Base-by-base conservation (phyloP, 192 early-diverging fungal species). In the Gonapodya sp. region DNA sequence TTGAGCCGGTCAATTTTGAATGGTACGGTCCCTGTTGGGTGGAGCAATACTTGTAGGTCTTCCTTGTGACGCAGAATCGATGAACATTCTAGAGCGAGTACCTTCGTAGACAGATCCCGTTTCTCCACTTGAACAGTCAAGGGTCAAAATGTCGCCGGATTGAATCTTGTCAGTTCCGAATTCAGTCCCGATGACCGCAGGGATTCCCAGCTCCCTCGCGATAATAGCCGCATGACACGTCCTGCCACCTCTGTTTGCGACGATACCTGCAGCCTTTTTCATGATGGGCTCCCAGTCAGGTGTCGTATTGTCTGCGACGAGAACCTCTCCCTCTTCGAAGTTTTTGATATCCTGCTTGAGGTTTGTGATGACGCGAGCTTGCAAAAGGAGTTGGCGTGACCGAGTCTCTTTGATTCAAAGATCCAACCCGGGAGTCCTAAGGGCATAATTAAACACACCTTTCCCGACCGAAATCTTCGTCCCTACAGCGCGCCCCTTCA, bases 151-250 rank as follows among this genome's bases (percentile, higher is more conserved):
- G 81, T 83, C 84, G 0, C 86, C 86, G 0, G 84, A 84, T 80
- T 82, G 84, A 32, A 87, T 33, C 0, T 80, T 79, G 74, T 85
- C 85, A 79, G 85, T 87, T 36, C 83, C 78, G 0, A 82, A 82
- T 1, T 83, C 85, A 1, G 84, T 83, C 74, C 86, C 86, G n/a
- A 87, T 85, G 31, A 87, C 85, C 0, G 86, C 85, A 0, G 86
- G 86, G 34, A 87, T 77, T 16, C 46, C 46, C 35, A 84, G 75
- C 74, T 87, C 86, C 35, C 86, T 79, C 2, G 86, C 86, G 14
- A 87, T 85, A 0, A 87, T 85, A 31, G 86, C 85, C 0, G 83
- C 85, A 34, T 87, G 85, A 35, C 82, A 82, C 1, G 82, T 82
- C 30, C 82, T 18, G 31, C 85, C 85, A 24, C 86, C 86, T 36